Base-by-base conservation (phyloP, 257 asterid genomes). In the Osmanthus fragrans region DNA sequence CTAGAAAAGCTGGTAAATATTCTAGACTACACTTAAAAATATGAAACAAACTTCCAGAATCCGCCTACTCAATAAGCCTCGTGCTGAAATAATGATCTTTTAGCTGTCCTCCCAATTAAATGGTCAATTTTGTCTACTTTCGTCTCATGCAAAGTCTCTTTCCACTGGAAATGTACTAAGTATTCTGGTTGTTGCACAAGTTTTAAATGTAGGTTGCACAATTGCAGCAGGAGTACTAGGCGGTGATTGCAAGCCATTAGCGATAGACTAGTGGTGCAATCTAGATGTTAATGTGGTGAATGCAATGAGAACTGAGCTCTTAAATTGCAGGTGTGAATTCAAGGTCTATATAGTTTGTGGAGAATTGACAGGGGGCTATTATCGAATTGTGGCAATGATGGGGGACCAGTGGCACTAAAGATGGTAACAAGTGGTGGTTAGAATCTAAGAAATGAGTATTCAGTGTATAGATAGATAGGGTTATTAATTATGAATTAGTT, bases 101-200 rank as follows among this genome's bases (percentile, higher is more conserved):
- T 47, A 15, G 56, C 56, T 47, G 56, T 21, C 27, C 27, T 56
- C 30, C 66, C 66, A 56, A 4, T 21, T 19, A 21, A 56, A 56
- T 56, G n/a, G 56, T 56, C 66, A 56, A 56, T 19, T 56, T 56
- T 56, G 66, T 56, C 30, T 56, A 56, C 66, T 56, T 56, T 56
- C 27, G 9, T 56, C 29, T 56, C 21, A 47, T 47, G 6, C 66
- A 56, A n/a, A 54, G 65, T 19, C 66, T 21, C 30, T 18, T 54
- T 19, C 27, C 64, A 47, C 64, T 54, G 27, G 23, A 54, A 54
- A 54, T 54, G 23, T 54, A 54, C 12, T 0, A 18, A 47, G 23
- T 54, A 18, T 54, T 54, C 64, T 54, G 64, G 10, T n/a, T 54
- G 64, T 54, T 54, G 27, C 64, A 54, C 11, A 7, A 54, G 21